Base-by-base conservation (phyloP, 192 early-diverging fungal genomes). In the Coemansia javaensis region DNA sequence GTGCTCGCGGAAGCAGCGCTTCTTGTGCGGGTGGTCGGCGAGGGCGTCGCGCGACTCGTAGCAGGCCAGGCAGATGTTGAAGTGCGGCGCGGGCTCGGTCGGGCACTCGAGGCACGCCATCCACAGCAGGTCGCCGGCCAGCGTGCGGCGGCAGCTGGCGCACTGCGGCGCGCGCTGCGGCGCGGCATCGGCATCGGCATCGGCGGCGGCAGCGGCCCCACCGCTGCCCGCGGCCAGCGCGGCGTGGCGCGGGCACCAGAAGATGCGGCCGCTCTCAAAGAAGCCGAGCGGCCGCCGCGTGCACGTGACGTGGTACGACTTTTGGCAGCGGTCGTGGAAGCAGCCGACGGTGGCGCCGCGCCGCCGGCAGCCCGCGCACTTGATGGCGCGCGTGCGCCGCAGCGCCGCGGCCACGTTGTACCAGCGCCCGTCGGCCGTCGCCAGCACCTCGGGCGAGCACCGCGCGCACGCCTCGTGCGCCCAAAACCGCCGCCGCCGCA, bases 331-430 rank as follows among this genome's bases (percentile, higher is more conserved):
- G 6, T 78, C 77, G 47, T 93, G 82, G 58, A 93, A 93, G 54
- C 93, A 95, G 9, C 91, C 90, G 23, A 90, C 75, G 0, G 91
- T 89, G 1, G 92, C 90, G 0, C 92, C 92, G 10, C 83, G 81
- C 51, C 85, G 82, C 41, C 81, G 83, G 61, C 92, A 95, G 2
- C 35, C 62, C 5, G 72, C 66, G 44, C 92, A 93, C 70, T 79
- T 81, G 66, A 91, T 81, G 1, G 80, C 79, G 17, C 90, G 75
- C 0, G 84, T 86, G 9, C 89, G 77, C 16, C 77, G 56, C 49
- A 90, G 65, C 8, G 92, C 92, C 16, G 75, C 67, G 0, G 85
- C 78, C 0, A 95, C 89, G 67, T 95, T 95, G 47, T 82, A 91
- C 90, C 90, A 95, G 32, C 72, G 67, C 7, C 81, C 86, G 25